phyloP scores from a whole-genome alignment of 148 eudicot genomes.

The Chenopodium formosanum region DNA sequence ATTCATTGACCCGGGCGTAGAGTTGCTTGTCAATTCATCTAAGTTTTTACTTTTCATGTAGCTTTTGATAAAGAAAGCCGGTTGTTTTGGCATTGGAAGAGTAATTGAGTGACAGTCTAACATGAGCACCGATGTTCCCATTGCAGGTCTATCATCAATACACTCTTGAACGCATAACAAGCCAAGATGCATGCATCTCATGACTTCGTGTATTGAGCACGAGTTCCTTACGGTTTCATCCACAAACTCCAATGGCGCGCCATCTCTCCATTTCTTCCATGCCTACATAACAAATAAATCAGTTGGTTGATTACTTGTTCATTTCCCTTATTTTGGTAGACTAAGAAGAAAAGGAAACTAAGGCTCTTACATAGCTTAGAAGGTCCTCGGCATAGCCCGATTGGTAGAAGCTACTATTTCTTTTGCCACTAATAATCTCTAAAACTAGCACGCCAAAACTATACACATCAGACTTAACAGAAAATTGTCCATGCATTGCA shows the following conservation, averaged over 20 bases:
- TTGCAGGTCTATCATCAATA: slow-evolving; percentile 34
- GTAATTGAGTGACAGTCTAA: slow-evolving; percentile 20
- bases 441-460: slow-evolving; percentile 35
- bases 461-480: slow-evolving; percentile 29
- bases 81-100: slow-evolving; percentile 26
- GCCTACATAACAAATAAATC: neutral
- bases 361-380: slow-evolving; percentile 33
- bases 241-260: slow-evolving; percentile 26
- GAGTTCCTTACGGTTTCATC: slow-evolving; percentile 32
- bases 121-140: slow-evolving; percentile 29
- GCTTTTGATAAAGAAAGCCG: slow-evolving; percentile 24
- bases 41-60: neutral
- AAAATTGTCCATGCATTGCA: slow-evolving; percentile 25
- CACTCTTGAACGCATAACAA: slow-evolving; percentile 39
- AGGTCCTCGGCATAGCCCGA: slow-evolving; percentile 23
- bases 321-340: neutral
- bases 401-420: neutral
- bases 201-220: slow-evolving; percentile 24
- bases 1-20: slow-evolving; percentile 14
- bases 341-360: no score
- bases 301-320: no score
- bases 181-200: slow-evolving; percentile 36
- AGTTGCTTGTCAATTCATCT: slow-evolving; percentile 22
- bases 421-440: slow-evolving; percentile 37
- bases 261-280: slow-evolving; percentile 25